phyloP scores from a whole-genome alignment of 1,284 basidiomycete genomes.

The Cutaneotrichosporon sp. region DNA sequence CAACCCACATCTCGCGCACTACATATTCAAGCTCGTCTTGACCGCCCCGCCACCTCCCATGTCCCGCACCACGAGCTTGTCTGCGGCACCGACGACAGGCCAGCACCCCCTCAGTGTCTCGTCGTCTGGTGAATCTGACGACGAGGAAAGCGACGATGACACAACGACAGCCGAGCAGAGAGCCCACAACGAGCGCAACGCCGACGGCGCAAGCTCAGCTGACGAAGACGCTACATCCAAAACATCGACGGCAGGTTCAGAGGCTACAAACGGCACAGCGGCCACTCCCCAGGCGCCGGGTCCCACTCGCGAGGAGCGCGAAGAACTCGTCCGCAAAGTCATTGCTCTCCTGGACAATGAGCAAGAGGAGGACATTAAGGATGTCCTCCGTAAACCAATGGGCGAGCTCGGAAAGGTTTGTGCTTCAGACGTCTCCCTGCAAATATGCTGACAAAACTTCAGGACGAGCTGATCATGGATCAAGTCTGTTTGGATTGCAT shows the following conservation, averaged over 20 bases:
- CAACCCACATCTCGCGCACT: conserved; percentile 41
- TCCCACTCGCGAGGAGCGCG: conserved; percentile 29
- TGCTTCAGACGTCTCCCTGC: background rate
- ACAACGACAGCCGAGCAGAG: too few species aligned
- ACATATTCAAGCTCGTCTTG: conserved; percentile 37
- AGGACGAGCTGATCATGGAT: conserved; percentile 47
- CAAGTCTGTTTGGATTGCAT: conserved; percentile 48
- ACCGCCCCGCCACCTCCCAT: conserved; percentile 13
- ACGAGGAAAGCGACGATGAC: conserved; percentile 22
- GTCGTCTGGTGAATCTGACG: conserved; percentile 41
- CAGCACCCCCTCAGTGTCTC: conserved; percentile 45
- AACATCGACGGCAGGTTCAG: background rate
- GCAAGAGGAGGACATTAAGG: conserved; percentile 77
- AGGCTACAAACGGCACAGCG: background rate
- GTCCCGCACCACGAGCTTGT: too few species aligned
- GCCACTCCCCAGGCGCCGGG: background rate
- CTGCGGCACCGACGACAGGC: background rate
- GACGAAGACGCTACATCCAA: background rate
- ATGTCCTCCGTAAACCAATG: conserved; percentile 63
- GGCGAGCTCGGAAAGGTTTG: conserved; percentile 65
- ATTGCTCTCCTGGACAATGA: conserved; percentile 69
- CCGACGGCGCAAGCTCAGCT: background rate
- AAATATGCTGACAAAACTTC: background rate
- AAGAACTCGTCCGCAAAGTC: conserved; percentile 61
- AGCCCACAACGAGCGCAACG: background rate